A percentile compares a stretch with the other conserved stretches of the same genome.
phyloP scores from a whole-genome alignment of 129 eudicot genomes.

The Logfia minima region DNA sequence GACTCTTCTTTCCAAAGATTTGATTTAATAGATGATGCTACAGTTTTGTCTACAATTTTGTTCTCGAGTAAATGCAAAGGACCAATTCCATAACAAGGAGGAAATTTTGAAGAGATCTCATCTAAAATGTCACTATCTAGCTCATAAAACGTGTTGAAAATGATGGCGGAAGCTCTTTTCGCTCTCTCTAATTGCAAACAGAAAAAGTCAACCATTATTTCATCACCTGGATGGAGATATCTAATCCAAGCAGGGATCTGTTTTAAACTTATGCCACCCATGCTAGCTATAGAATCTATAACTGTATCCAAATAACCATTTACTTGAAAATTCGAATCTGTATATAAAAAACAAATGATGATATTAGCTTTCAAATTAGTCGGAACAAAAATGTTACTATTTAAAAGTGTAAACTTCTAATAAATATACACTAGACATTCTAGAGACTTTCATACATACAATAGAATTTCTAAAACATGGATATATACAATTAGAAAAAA shows the following conservation, averaged over 20 bases:
- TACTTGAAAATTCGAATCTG: constrained; percentile 34
- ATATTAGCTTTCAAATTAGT: too few species aligned
- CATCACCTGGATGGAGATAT: constrained; percentile 44
- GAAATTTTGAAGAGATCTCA: constrained; percentile 18
- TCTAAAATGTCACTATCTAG: constrained; percentile 36
- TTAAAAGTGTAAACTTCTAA: too few species aligned
- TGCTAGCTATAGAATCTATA: constrained; percentile 47
- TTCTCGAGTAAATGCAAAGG: constrained; percentile 40
- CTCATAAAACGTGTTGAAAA: constrained; percentile 51
- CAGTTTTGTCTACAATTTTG: constrained; percentile 1
- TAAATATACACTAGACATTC: too few species aligned
- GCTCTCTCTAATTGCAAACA: constrained; percentile 11
- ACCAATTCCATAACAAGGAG: constrained; percentile 44
- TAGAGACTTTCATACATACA: too few species aligned
- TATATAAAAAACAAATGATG: not conserved
- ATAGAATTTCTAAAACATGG: too few species aligned
- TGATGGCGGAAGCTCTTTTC: constrained; percentile 26
- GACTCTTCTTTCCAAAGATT: constrained; percentile 61
- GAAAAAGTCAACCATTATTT: constrained; percentile 7
- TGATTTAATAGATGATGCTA: constrained; percentile 33
- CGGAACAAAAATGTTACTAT: too few species aligned
- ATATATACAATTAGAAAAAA: too few species aligned
- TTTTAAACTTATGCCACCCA: constrained; percentile 39
- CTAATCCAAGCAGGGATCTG: constrained; percentile 53
- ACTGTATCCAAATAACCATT: constrained; percentile 43